Conservation (phyloP, 257 asterid genomes). For the Scutellaria barbata region DNA sequence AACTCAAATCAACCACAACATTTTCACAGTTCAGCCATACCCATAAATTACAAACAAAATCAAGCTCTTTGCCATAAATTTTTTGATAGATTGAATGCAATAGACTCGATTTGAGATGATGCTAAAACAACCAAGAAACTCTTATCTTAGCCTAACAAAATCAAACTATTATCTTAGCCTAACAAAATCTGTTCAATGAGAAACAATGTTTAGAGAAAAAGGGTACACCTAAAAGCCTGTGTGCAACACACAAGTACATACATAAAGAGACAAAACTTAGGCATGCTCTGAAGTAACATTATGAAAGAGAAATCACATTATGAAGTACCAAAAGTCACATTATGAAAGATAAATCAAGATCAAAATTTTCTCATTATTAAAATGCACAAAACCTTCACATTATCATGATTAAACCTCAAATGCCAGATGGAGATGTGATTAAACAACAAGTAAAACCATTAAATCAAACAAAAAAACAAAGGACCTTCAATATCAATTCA, state of each 20-base stretch:
- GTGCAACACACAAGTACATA: constrained; percentile 24
- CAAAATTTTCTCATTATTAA: constrained; percentile 43
- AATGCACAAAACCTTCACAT: constrained; percentile 35
- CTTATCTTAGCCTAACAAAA: not conserved
- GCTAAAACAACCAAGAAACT: not conserved
- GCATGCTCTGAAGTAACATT: constrained; percentile 28
- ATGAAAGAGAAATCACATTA: not conserved
- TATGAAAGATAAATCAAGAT: constrained; percentile 15
- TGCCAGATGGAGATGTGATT: constrained; percentile 37
- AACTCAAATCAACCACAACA: no score
- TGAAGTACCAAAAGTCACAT: no score
- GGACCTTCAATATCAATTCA: constrained; percentile 57
- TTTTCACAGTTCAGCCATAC: no score
- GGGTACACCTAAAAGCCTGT: constrained; percentile 30
- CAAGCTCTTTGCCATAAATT: no score
- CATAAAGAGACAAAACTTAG: constrained; percentile 20
- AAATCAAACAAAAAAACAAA: constrained; percentile 39
- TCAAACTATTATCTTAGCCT: no score
- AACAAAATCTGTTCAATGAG: not conserved
- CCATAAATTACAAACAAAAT: no score
- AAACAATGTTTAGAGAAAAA: constrained; percentile 11
- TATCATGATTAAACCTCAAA: constrained; percentile 39
- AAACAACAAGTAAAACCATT: constrained; percentile 42
- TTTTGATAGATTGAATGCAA: no score
- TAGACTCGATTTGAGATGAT: not conserved